phyloP scores from a whole-genome alignment of 345 rosid species.

The Cardamine chenopodiifolia region DNA sequence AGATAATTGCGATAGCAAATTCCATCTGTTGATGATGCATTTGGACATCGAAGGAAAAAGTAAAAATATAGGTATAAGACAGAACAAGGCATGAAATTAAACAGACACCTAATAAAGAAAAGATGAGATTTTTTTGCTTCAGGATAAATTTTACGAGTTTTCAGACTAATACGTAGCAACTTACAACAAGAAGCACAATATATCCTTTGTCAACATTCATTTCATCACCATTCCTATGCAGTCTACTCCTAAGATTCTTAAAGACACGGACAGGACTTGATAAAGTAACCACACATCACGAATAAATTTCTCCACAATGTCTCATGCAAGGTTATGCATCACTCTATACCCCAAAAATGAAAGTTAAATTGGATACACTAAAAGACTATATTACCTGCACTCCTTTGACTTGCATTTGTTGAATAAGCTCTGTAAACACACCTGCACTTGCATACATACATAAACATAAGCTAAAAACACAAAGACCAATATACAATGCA shows the following conservation, averaged over 20 bases:
- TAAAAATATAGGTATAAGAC: neutral
- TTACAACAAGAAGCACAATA: neutral
- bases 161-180: neutral
- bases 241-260: slow-evolving; percentile 4
- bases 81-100: neutral
- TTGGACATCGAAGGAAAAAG: neutral
- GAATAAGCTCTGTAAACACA: slow-evolving; percentile 97
- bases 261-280: neutral
- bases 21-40: neutral
- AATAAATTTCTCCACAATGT: neutral
- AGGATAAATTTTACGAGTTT: neutral
- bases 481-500: neutral
- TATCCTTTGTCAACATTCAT: neutral
- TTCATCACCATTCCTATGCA: neutral
- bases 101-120: neutral
- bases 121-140: neutral
- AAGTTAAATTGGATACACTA: neutral
- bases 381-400: slow-evolving; percentile 63
- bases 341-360: neutral
- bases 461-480: neutral
- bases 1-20: neutral
- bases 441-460: slow-evolving; percentile 51
- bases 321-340: neutral
- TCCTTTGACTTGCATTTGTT: slow-evolving; percentile 97
- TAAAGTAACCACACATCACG: neutral